phyloP scores from a whole-genome alignment of 768 basidiomycete genomes.

The Pisolithus microcarpus region DNA sequence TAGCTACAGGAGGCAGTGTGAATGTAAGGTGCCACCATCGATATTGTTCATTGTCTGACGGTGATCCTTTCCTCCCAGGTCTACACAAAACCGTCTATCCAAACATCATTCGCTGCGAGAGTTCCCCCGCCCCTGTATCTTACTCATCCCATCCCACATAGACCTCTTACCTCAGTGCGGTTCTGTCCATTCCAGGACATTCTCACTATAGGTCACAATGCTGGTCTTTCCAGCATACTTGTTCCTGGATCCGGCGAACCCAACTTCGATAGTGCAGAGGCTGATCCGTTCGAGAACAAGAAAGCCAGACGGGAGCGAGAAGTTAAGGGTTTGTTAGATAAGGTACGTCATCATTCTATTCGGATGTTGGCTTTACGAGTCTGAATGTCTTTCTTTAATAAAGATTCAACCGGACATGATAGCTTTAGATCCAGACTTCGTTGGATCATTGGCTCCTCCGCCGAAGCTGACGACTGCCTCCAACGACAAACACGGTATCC shows the following conservation, averaged over 20 bases:
- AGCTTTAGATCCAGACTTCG: conserved; percentile 67
- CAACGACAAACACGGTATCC: conserved; percentile 39
- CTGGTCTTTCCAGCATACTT: conserved; percentile 77
- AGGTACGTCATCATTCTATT: conserved; percentile 36
- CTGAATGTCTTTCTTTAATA: background rate
- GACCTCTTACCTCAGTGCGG: conserved; percentile 66
- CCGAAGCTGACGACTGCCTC: conserved; percentile 50
- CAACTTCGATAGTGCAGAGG: conserved; percentile 89
- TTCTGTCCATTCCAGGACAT: conserved; percentile 90
- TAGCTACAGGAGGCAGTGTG: conserved; percentile 76
- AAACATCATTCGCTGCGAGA: conserved; percentile 41
- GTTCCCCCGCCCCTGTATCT: conserved; percentile 77
- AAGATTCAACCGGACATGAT: conserved; percentile 93
- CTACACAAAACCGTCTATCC: conserved; percentile 64
- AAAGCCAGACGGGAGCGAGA: conserved; percentile 81
- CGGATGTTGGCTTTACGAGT: background rate
- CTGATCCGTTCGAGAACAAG: conserved; percentile 89
- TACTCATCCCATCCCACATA: conserved; percentile 76
- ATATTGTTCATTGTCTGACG: background rate
- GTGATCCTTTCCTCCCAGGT: conserved; percentile 39
- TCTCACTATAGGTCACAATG: conserved; percentile 68
- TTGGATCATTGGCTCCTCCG: conserved; percentile 61
- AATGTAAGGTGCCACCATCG: conserved; percentile 46
- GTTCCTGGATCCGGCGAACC: conserved; percentile 92
- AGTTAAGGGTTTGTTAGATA: conserved; percentile 84